Conservation (phyloP, 1,284 basidiomycete genomes). For the Fomitopsis pinicola region DNA sequence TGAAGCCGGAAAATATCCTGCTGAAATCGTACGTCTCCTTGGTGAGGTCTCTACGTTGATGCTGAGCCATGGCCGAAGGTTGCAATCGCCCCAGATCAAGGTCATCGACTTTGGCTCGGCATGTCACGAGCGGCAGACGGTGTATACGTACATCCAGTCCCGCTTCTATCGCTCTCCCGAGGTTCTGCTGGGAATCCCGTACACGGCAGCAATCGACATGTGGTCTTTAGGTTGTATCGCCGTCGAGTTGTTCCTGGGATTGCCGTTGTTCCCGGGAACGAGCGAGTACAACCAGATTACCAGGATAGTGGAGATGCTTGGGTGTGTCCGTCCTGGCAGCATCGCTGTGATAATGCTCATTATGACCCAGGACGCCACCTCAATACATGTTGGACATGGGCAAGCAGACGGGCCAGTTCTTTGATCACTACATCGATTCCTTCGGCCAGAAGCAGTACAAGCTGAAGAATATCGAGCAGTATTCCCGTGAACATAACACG, state of each 20-base stretch:
- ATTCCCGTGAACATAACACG: slow-evolving; percentile 90
- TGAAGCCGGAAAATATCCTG: slow-evolving; percentile 96
- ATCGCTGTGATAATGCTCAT: not conserved
- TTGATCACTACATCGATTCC: slow-evolving; percentile 78
- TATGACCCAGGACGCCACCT: slow-evolving; percentile 69
- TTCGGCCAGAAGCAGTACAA: slow-evolving; percentile 87
- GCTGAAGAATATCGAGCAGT: slow-evolving; percentile 92
- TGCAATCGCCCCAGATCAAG: slow-evolving; percentile 98
- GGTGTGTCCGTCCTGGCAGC: slow-evolving; percentile 48
- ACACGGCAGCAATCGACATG: slow-evolving; percentile 94
- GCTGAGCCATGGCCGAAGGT: slow-evolving; percentile 38
- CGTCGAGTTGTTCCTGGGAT: slow-evolving; percentile 94
- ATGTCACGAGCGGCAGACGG: slow-evolving; percentile 97
- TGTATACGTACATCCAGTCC: slow-evolving; percentile 99
- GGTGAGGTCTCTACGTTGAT: slow-evolving; percentile 3
- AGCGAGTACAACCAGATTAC: slow-evolving; percentile 99
- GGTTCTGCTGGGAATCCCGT: slow-evolving; percentile 92
- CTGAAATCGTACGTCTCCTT: slow-evolving; percentile 76
- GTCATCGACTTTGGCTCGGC: slow-evolving; percentile 99
- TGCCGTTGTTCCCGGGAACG: slow-evolving; percentile 96
- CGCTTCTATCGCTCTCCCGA: slow-evolving; percentile 98
- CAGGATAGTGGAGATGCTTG: slow-evolving; percentile 97
- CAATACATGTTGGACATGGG: slow-evolving; percentile 93
- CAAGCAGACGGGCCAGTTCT: slow-evolving; percentile 95
- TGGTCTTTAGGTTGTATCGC: slow-evolving; percentile 96